Evolutionary conservation across 345 rosid species (phyloP).

Genomic region (Leavenworthia alabamica): DNA sequence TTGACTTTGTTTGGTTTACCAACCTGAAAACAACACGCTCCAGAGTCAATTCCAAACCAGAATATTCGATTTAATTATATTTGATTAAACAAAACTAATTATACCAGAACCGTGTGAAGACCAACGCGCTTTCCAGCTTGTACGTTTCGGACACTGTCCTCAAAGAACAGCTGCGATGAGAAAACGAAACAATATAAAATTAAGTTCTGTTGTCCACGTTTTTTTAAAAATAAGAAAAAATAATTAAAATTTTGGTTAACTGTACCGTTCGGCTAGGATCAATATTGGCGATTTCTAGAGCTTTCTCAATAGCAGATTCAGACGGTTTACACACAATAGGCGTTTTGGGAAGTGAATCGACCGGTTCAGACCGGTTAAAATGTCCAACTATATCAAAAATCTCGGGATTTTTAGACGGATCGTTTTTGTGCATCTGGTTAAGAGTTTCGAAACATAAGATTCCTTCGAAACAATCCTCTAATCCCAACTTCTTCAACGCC

Average conservation of each 20-base stretch:
- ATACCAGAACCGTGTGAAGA: constrained; percentile 75
- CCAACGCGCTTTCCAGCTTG: constrained; percentile 81
- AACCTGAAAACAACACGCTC: constrained; percentile 39
- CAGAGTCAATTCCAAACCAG: background rate
- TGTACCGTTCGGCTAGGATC: constrained; percentile 76
- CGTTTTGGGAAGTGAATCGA: constrained; percentile 47
- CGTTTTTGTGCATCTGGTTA: constrained; percentile 47
- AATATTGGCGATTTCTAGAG: constrained; percentile 64
- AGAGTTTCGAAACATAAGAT: constrained; percentile 90
- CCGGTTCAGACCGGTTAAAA: constrained; percentile 35
- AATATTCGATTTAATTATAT: background rate
- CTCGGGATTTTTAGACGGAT: constrained; percentile 32
- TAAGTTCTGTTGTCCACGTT: background rate
- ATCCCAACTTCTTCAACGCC: constrained; percentile 63
- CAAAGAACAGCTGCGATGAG: constrained; percentile 64
- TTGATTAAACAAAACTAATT: background rate
- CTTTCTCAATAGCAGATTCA: constrained; percentile 55
- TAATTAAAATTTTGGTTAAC: background rate
- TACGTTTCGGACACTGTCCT: constrained; percentile 80
- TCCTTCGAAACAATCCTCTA: constrained; percentile 91
- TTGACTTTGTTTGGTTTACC: constrained; percentile 63
- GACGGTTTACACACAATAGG: constrained; percentile 80
- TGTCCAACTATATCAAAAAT: constrained; percentile 67
- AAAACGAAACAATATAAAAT: background rate
- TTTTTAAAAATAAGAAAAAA: background rate